Evolutionary conservation across 1,139 yeast genomes (phyloP).

Genomic region (Starmera stellimalicola): DNA sequence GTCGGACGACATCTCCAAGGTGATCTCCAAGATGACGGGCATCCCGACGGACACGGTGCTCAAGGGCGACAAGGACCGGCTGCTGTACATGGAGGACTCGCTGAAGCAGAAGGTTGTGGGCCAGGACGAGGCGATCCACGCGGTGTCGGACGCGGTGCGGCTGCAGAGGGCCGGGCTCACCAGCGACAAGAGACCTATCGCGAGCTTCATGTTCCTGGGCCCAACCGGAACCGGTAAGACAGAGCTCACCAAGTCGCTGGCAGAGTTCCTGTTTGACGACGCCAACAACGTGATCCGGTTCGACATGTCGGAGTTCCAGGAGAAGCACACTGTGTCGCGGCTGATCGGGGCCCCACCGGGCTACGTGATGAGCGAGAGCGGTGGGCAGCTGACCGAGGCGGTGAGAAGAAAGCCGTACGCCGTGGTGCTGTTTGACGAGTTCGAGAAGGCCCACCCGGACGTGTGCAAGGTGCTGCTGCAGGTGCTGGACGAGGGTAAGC

Average conservation of each 20-base stretch:
- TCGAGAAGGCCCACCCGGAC: slow-evolving; percentile 95
- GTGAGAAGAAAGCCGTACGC: slow-evolving; percentile 92
- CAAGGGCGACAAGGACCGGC: slow-evolving; percentile 90
- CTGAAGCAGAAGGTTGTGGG: slow-evolving; percentile 79
- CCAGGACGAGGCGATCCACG: slow-evolving; percentile 87
- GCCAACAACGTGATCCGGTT: slow-evolving; percentile 79
- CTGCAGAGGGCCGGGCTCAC: slow-evolving; percentile 95
- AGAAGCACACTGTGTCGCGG: slow-evolving; percentile 81
- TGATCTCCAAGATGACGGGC: slow-evolving; percentile 90
- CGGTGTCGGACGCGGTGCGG: slow-evolving; percentile 90
- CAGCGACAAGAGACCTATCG: slow-evolving; percentile 88
- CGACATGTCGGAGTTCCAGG: slow-evolving; percentile 98
- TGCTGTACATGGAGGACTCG: slow-evolving; percentile 77
- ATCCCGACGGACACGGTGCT: slow-evolving; percentile 86
- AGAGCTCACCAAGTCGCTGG: slow-evolving; percentile 83
- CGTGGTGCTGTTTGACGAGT: slow-evolving; percentile 88
- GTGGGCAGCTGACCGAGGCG: slow-evolving; percentile 94
- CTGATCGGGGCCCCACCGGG: slow-evolving; percentile 98
- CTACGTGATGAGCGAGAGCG: slow-evolving; percentile 86
- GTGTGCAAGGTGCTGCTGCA: slow-evolving; percentile 81
- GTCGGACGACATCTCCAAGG: slow-evolving; percentile 86
- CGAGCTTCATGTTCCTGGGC: slow-evolving; percentile 91
- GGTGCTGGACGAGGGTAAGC: slow-evolving; percentile 88
- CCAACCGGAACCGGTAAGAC: slow-evolving; percentile 99
- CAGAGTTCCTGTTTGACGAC: slow-evolving; percentile 85